Evolutionary conservation across 2,329 filamentous ascomycete species (phyloP), one percentile per base, ranked within the genome.

Genomic region (Xylaria sp.): DNA sequence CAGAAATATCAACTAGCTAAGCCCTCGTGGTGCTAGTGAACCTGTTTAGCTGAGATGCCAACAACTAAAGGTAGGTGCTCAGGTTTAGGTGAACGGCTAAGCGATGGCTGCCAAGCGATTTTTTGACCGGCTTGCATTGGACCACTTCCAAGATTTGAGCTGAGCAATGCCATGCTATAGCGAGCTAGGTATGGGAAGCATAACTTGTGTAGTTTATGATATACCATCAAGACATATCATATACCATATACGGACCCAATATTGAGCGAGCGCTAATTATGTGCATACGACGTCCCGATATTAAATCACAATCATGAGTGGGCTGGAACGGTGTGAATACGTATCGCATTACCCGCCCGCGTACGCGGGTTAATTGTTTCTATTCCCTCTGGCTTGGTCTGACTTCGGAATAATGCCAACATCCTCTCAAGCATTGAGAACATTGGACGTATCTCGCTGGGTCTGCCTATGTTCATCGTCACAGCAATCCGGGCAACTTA

Each of bases 291-390:
- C 70, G 70, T 65, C 70, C 69, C 63, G 72, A 76, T 74, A 76
- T 77, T 76, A 76, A 75, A 67, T 72, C 68, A 69, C 67, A 72
- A 63, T 72, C 69, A 71, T 73, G 70, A 72, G 70, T 70, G 72
- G 74, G 65, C 72, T 73, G 66, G 63, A 70, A 64, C 74, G 69
- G 68, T 63, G 73, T 72, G 70, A 71, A 48, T 66, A 65, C 71
- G 67, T 69, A 64, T 61, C 34, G 60, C 45, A 65, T 60, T 66
- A 71, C 66, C 71, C 70, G 70, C 20, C 36, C 41, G 53, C 39
- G 25, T 65, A 59, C 52, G 52, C 57, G 58, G 45, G 36, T 59
- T 48, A 46, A 50, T 60, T 63, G n/a, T 48, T 25, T 34, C 25
- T 30, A 36, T 15, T 52, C 30, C 30, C 30, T 50, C 30, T 43